phyloP scores from a whole-genome alignment of 495 filamentous ascomycete species.

The Darksidea phi region DNA sequence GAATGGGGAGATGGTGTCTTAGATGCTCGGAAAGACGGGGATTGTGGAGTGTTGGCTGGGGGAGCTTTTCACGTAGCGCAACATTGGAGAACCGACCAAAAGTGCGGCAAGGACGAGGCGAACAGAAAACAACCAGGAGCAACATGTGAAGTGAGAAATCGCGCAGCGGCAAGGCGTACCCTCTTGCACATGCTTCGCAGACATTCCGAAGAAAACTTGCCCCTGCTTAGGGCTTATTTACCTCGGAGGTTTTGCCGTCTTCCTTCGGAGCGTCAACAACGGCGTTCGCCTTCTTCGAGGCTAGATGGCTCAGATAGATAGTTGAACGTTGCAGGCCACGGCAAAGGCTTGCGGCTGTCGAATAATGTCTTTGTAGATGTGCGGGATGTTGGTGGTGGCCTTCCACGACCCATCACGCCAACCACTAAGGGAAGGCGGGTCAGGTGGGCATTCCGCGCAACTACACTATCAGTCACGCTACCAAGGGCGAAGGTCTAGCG shows the following conservation, averaged over 20 bases:
- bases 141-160: no score
- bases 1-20: no score
- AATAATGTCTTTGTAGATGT: background rate
- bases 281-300: background rate
- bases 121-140: no score
- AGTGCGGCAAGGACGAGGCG: no score
- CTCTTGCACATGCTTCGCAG: no score
- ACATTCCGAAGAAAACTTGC: no score
- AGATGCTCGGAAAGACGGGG: no score
- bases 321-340: constrained; percentile 4
- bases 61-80: no score
- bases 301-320: background rate
- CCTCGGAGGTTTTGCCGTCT: background rate
- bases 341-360: background rate
- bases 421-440: background rate
- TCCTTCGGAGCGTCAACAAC: background rate
- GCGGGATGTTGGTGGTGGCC: constrained; percentile 1
- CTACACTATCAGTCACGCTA: background rate
- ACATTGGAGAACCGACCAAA: no score
- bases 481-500: background rate
- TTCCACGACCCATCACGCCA: background rate
- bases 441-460: background rate
- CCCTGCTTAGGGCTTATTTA: background rate
- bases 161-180: no score
- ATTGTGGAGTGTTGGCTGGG: no score